Base-by-base conservation (phyloP, 2,329 filamentous ascomycete species). In the Pseudogymnoascus sp. region DNA sequence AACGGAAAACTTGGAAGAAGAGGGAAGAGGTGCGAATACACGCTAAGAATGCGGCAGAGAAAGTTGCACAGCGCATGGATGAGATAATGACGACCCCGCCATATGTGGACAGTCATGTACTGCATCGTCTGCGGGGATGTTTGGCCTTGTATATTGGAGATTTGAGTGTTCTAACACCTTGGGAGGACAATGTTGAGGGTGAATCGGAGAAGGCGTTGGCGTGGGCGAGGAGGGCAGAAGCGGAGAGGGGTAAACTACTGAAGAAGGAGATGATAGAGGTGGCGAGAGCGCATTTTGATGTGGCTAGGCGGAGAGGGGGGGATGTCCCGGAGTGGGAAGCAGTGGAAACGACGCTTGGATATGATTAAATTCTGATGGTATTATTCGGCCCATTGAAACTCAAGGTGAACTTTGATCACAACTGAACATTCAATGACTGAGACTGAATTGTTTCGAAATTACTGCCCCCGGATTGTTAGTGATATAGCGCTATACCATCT, bases 111-210 rank as follows among this genome's bases (percentile, higher is more conserved):
- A 86, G 85, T 66, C 73, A 77, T 4, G 82, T 86, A 63, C 75
- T 96, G 63, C 76, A 92, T 50, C 78, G 87, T 57, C 75, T 96
- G 22, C 80, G 90, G 59, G 91, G 82, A 7, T 90, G 91, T 81
- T 75, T 91, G 5, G 83, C 84, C 0, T 76, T 94, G 14, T 96
- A 90, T 79, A 77, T 90, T 14, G 87, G 81, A 6, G 90, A 96
- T 71, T 74, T 96, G 37, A 71, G 75, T 25, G 68, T 85, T 20
- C 77, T 78, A 22, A 57, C 57, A 9, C 50, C 41, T 8, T 65
- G 64, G 9, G 43, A 61, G 22, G 43, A 62, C 1, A 62, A 65
- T 3, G 59, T 62, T 12, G 22, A 70, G 14, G 63, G 67, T 39
- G 65, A 63, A 33, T 33, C 25, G 28, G 43, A 33, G 22, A 12